A percentile compares a stretch with the other conserved stretches of the same genome.
phyloP scores from a whole-genome alignment of 148 eudicot species.

The Selenicereus undatus region DNA sequence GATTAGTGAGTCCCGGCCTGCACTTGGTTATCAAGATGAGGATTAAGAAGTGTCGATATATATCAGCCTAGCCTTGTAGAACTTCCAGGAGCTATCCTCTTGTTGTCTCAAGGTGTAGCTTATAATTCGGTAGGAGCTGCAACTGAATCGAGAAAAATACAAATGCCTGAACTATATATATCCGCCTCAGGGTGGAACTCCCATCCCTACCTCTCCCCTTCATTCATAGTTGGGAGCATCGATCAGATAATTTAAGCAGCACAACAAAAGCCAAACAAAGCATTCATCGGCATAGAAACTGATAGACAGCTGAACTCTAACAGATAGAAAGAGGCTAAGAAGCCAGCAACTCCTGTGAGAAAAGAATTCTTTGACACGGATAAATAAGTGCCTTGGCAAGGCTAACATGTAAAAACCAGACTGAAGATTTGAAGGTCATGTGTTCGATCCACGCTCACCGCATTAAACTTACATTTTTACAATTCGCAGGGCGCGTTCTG shows the following conservation, averaged over 20 bases:
- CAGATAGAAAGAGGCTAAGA: background rate
- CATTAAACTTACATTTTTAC: conserved; percentile 15
- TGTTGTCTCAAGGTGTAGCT: conserved; percentile 64
- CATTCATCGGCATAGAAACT: too few relatives aligned
- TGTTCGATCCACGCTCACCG: conserved; percentile 99
- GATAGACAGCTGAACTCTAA: too few relatives aligned
- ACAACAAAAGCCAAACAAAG: background rate
- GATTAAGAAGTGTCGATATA: conserved; percentile 45
- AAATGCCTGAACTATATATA: background rate
- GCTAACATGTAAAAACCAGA: conserved; percentile 76
- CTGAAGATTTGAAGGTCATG: conserved; percentile 70
- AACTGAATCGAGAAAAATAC: conserved; percentile 14
- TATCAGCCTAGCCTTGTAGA: conserved; percentile 74
- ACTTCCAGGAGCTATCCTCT: conserved; percentile 47
- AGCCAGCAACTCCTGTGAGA: background rate
- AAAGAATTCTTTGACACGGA: background rate
- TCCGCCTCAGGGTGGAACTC: background rate
- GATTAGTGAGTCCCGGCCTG: conserved; percentile 22
- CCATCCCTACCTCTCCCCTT: background rate
- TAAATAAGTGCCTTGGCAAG: background rate
- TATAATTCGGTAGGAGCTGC: conserved; percentile 71
- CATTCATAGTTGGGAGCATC: background rate
- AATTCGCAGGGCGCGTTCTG: too few relatives aligned
- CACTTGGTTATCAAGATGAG: background rate
- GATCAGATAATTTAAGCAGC: background rate